Percentiles rank a stretch among this genome's conserved stretches.
Evolutionary conservation across 805 yeast species (phyloP).

Genomic region (Brettanomyces nanus): DNA sequence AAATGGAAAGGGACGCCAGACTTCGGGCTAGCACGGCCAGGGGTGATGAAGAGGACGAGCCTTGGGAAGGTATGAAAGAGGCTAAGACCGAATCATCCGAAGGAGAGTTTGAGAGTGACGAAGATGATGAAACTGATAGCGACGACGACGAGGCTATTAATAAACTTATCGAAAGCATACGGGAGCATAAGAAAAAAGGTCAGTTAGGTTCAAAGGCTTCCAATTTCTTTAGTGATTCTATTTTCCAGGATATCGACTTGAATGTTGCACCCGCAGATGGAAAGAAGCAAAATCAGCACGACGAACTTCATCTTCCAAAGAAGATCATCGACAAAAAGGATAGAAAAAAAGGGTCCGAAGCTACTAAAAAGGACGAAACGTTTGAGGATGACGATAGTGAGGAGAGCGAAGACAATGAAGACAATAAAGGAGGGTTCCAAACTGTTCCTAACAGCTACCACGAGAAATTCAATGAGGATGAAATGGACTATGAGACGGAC

Average conservation of each 20-base stretch:
- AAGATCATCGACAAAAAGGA: conserved; percentile 11
- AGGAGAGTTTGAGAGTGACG: conserved; percentile 33
- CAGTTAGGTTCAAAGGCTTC: conserved; percentile 34
- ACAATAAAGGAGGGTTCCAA: conserved; percentile 28
- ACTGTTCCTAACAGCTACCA: conserved; percentile 36
- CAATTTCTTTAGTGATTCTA: conserved; percentile 41
- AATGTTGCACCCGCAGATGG: conserved; percentile 16
- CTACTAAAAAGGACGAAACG: conserved; percentile 4
- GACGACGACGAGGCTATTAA: conserved; percentile 70
- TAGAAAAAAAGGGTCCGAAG: conserved; percentile 3
- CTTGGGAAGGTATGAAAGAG: conserved; percentile 65
- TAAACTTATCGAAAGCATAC: conserved; percentile 45
- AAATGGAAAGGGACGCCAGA: conserved; percentile 62
- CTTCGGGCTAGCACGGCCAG: conserved; percentile 62
- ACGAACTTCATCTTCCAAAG: conserved; percentile 4
- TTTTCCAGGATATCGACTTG: conserved; percentile 41
- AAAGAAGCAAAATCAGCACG: conserved; percentile 7
- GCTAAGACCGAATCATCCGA: conserved; percentile 17
- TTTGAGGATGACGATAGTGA: conserved; percentile 13
- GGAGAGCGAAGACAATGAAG: conserved; percentile 8
- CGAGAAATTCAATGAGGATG: conserved; percentile 27
- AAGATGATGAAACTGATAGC: conserved; percentile 41
- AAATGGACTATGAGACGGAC: conserved; percentile 36
- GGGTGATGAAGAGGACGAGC: conserved; percentile 66
- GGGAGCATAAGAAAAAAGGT: conserved; percentile 36